Percentiles rank a stretch among this genome's conserved stretches.
These are phyloP conservation scores for Claviceps africana DNA, from an alignment of 2,329 filamentous ascomycete species.

Conservation along the genomic window DNA sequence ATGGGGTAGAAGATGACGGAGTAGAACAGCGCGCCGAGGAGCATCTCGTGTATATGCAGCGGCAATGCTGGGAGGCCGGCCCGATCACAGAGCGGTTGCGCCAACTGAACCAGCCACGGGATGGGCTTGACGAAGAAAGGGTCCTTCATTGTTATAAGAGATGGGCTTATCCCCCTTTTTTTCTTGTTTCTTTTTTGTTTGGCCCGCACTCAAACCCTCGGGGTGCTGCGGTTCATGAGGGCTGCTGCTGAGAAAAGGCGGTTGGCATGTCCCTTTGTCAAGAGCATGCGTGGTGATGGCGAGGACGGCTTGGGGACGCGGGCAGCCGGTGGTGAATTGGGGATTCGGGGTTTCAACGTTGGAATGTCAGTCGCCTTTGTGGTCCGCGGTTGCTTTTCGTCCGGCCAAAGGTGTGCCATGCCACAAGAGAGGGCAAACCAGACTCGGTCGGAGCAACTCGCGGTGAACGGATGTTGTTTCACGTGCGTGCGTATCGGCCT, in stretches of 20 bases:
- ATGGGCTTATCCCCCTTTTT: no score
- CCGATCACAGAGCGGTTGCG: slow-evolving; percentile 50
- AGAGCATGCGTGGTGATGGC: background rate
- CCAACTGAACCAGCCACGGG: slow-evolving; percentile 40
- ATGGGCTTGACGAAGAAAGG: slow-evolving; percentile 52
- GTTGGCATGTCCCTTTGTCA: background rate
- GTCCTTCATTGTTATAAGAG: slow-evolving; percentile 46
- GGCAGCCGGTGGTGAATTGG: no score
- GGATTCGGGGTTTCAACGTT: no score
- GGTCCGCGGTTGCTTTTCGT: no score
- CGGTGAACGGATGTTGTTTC: background rate
- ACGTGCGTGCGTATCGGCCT: no score
- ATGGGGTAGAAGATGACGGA: slow-evolving; percentile 50
- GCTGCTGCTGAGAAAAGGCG: background rate
- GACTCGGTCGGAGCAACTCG: background rate
- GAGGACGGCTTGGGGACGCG: no score
- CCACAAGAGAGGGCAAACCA: no score
- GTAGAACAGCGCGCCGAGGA: slow-evolving; percentile 54
- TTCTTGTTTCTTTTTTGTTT: background rate
- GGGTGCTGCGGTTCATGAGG: background rate
- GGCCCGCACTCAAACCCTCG: background rate
- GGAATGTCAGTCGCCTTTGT: no score
- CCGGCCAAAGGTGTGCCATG: no score
- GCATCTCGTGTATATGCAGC: slow-evolving; percentile 63
- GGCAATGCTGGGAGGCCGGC: slow-evolving; percentile 53